Evolutionary conservation across 495 filamentous ascomycete genomes (phyloP), one percentile per base, ranked within the genome.

Genomic region (Baudoinia panamericana): DNA sequence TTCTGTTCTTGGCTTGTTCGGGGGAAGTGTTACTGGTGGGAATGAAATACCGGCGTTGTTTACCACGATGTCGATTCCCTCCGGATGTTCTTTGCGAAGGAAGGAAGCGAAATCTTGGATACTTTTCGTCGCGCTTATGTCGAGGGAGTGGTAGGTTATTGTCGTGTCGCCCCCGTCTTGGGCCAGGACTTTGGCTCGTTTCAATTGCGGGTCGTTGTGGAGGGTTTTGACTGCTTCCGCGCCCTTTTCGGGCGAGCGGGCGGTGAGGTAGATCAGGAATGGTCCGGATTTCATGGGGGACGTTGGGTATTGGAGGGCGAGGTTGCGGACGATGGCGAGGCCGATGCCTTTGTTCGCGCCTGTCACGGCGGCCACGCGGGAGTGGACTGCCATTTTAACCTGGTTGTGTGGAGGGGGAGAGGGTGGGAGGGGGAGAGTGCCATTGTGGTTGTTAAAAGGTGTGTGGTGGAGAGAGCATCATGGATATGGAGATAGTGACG

Each of bases 241-340:
- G 9, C 68, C 68, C 21, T 61, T 49, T 9, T 38, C 37, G 27
- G 49, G 39, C 29, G 68, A 64, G 32, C 68, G 64, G 9, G 68
- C 67, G 6, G 68, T 67, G 4, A 71, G 58, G 51, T 71, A 71
- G 47, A 71, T 70, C 28, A 68, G 55, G 31, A 70, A 45, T 3
- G 62, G 59, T 16, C 34, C 63, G 32, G 56, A 56, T 35, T 64
- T 62, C 43, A 66, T 50, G 10, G 63, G 34, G 4, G 66, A 69
- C 3, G 54, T 57, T 17, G 68, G 65, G 36, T 71, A 70, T 48
- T 67, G 57, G 4, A 70, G 53, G 2, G 68, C 58, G 27, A 64
- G 56, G 17, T 64, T 49, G 19, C 61, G 59, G 25, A 64, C 61
- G 27, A 55, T 55, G 4, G 56, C 57, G 11, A 57, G 45, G 11